Conservation (phyloP, 2,329 filamentous ascomycete species). For the Trichoderma breve region DNA sequence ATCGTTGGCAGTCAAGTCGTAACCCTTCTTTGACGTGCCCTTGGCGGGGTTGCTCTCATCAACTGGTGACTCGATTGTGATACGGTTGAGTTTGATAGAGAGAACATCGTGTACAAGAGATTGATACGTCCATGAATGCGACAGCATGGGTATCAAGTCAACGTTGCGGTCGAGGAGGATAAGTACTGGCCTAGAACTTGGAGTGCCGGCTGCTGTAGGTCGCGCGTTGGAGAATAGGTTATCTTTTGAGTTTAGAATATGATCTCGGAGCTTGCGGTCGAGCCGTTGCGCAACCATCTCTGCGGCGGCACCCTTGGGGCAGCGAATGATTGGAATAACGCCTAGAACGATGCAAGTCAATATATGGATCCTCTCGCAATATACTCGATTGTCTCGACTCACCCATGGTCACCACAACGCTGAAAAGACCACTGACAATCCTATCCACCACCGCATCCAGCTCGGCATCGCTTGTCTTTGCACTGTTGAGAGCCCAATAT, state of each 20-base stretch:
- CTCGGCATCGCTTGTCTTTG: conserved; percentile 83
- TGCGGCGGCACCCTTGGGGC: conserved; percentile 86
- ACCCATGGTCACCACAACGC: conserved; percentile 98
- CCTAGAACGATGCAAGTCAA: conserved; percentile 45
- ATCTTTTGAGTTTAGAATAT: conserved; percentile 96
- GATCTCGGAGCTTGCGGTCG: conserved; percentile 91
- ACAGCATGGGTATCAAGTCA: conserved; percentile 96
- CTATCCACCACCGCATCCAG: conserved; percentile 84
- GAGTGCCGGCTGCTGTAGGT: conserved; percentile 57
- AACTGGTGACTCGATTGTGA: conserved; percentile 80
- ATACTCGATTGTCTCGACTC: conserved; percentile 28
- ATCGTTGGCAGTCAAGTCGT: conserved; percentile 85
- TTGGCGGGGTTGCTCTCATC: conserved; percentile 75
- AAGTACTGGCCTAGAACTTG: conserved; percentile 79
- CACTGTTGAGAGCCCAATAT: conserved; percentile 96
- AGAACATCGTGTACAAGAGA: conserved; percentile 71
- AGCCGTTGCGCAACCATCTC: conserved; percentile 93
- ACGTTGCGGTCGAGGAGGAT: conserved; percentile 94
- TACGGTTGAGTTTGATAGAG: conserved; percentile 73
- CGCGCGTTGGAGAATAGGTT: conserved; percentile 82
- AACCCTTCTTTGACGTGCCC: conserved; percentile 79
- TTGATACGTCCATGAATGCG: conserved; percentile 81
- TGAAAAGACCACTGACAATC: conserved; percentile 95
- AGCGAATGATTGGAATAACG: conserved; percentile 91
- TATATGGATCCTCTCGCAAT: not conserved